phyloP scores from a whole-genome alignment of 768 basidiomycete genomes.

The Mycena capillaripes region DNA sequence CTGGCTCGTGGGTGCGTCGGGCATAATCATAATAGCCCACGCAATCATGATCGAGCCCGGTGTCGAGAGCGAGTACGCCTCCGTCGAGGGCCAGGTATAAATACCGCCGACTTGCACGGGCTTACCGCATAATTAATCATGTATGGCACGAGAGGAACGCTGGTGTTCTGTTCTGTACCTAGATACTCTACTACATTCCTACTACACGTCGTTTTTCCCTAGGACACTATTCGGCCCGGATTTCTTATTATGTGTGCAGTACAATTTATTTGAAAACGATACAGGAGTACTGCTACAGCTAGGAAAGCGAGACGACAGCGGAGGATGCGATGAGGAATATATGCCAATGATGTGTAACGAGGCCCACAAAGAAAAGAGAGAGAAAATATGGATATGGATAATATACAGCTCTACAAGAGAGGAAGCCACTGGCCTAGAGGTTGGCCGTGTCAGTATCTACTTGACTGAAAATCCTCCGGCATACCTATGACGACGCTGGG shows the following conservation, averaged over 20 bases:
- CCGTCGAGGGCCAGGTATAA: slow-evolving; percentile 80
- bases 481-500: slow-evolving; percentile 90
- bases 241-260: slow-evolving; percentile 13
- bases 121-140: neutral
- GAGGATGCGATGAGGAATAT: slow-evolving; percentile 8
- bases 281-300: slow-evolving; percentile 32
- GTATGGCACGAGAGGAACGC: slow-evolving; percentile 7
- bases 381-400: slow-evolving; percentile 29
- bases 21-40: slow-evolving; percentile 87
- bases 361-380: neutral
- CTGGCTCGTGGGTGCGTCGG: slow-evolving; percentile 93
- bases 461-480: slow-evolving; percentile 37
- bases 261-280: slow-evolving; percentile 33
- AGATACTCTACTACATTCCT: slow-evolving; percentile 26
- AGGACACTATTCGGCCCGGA: slow-evolving; percentile 13
- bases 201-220: neutral
- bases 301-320: slow-evolving; percentile 20
- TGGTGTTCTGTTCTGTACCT: slow-evolving; percentile 15
- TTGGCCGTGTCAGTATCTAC: slow-evolving; percentile 22
- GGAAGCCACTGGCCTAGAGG: slow-evolving; percentile 88
- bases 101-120: neutral
- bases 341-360: neutral
- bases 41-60: slow-evolving; percentile 94
- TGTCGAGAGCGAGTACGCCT: slow-evolving; percentile 92
- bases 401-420: slow-evolving; percentile 63